Evolutionary conservation across 768 basidiomycete genomes (phyloP).

Genomic region (Rhizopogon sp.): DNA sequence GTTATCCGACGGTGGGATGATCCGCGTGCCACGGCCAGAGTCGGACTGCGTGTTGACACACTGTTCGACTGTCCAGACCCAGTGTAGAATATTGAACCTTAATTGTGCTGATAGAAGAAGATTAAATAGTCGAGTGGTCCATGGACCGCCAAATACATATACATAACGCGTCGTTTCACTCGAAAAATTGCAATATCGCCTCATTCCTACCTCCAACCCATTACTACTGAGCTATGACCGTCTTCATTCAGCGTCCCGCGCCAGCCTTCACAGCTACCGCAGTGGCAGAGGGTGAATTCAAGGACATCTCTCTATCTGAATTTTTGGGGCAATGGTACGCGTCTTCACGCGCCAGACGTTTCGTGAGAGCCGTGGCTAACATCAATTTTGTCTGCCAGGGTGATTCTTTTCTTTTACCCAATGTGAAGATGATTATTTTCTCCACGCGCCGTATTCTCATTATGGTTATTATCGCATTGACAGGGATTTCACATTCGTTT

Average conservation of each 20-base stretch:
- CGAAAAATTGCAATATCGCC: slow-evolving; percentile 3
- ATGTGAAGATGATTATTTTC: slow-evolving; percentile 49
- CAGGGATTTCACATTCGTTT: slow-evolving; percentile 87
- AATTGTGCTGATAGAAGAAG: too few species aligned
- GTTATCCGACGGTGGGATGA: not conserved
- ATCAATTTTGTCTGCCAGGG: slow-evolving; percentile 43
- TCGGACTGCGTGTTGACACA: too few species aligned
- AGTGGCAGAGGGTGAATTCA: slow-evolving; percentile 74
- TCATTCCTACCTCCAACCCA: not conserved
- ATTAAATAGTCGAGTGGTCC: too few species aligned
- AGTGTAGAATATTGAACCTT: too few species aligned
- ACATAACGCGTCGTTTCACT: slow-evolving; percentile 23
- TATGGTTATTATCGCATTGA: not conserved
- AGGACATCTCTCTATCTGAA: slow-evolving; percentile 67
- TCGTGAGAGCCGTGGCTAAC: not conserved
- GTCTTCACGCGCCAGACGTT: slow-evolving; percentile 1
- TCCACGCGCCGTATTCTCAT: not conserved
- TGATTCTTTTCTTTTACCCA: slow-evolving; percentile 93
- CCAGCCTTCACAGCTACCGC: slow-evolving; percentile 74
- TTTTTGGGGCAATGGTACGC: slow-evolving; percentile 80
- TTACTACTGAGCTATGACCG: slow-evolving; percentile 25
- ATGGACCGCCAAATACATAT: slow-evolving; percentile 15
- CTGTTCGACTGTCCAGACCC: too few species aligned
- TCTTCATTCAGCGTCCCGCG: slow-evolving; percentile 78
- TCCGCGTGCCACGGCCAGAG: too few species aligned